Evolutionary conservation across 2,329 filamentous ascomycete genomes (phyloP).

Genomic region (Pseudogymnoascus destructans): DNA sequence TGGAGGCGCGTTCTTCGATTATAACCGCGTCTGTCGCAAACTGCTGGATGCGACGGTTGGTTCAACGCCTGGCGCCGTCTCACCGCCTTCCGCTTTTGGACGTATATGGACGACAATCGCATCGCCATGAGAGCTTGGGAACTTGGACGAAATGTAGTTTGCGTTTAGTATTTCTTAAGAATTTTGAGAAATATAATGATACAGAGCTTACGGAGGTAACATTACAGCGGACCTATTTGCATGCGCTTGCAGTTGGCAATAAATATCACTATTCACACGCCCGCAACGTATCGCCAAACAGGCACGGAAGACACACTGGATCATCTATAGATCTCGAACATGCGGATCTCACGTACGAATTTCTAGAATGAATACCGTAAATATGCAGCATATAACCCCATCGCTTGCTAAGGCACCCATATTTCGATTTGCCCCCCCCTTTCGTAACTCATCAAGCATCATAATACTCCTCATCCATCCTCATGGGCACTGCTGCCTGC

Average conservation of each 20-base stretch:
- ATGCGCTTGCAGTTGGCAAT: neutral
- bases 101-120: neutral
- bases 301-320: neutral
- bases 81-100: neutral
- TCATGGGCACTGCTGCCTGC: neutral
- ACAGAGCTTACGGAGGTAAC: neutral
- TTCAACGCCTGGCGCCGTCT: neutral
- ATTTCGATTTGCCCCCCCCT: neutral
- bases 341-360: neutral
- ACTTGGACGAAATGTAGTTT: neutral
- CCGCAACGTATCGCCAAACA: neutral
- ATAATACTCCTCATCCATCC: slow-evolving; percentile 1
- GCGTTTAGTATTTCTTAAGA: neutral
- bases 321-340: neutral
- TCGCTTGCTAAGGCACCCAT: slow-evolving; percentile 2
- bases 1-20: slow-evolving; percentile 5
- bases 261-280: neutral
- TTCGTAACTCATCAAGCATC: slow-evolving; percentile 6
- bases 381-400: slow-evolving; percentile 4
- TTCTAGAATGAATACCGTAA: slow-evolving; percentile 1
- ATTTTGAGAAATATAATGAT: neutral
- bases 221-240: neutral
- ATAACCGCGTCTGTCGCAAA: slow-evolving; percentile 7
- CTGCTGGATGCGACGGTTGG: slow-evolving; percentile 4
- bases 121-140: neutral